Conservation (phyloP, 768 basidiomycete species). For the Russula olivacea region DNA sequence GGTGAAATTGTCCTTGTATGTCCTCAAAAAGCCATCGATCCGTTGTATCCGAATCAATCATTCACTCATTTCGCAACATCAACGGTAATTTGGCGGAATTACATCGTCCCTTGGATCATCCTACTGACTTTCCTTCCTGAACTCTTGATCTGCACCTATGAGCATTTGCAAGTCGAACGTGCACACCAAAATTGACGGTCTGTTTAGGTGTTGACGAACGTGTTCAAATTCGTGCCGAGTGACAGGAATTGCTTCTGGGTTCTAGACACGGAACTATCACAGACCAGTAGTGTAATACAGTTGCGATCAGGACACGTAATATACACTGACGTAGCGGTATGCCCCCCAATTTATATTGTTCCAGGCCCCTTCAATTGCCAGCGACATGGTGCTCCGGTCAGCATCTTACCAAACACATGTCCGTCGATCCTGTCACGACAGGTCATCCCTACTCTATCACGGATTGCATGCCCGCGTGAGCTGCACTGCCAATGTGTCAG, state of each 20-base stretch:
- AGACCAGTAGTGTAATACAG: not conserved
- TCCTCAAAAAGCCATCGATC: constrained; percentile 16
- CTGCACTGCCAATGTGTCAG: constrained; percentile 12
- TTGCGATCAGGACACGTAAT: constrained; percentile 1
- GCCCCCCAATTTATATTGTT: not conserved
- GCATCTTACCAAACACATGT: not conserved
- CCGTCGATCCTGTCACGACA: not conserved
- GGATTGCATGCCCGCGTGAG: constrained; percentile 10
- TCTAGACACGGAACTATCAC: not conserved
- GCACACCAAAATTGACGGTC: not conserved
- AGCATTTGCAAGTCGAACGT: not conserved
- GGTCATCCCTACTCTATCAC: not conserved
- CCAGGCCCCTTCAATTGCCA: not conserved
- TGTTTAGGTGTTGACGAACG: not conserved
- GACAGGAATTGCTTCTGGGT: not conserved
- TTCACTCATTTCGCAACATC: constrained; percentile 3
- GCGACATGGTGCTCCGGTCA: not conserved
- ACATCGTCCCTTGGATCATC: constrained; percentile 1
- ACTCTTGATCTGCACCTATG: not conserved
- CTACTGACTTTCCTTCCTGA: not conserved
- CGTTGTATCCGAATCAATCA: not conserved
- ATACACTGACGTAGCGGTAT: not conserved
- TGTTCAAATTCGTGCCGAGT: not conserved
- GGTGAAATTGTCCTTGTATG: not conserved
- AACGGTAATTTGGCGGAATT: constrained; percentile 14